Base-by-base conservation (phyloP, 441 rosid genomes). In the Corymbia calophylla region DNA sequence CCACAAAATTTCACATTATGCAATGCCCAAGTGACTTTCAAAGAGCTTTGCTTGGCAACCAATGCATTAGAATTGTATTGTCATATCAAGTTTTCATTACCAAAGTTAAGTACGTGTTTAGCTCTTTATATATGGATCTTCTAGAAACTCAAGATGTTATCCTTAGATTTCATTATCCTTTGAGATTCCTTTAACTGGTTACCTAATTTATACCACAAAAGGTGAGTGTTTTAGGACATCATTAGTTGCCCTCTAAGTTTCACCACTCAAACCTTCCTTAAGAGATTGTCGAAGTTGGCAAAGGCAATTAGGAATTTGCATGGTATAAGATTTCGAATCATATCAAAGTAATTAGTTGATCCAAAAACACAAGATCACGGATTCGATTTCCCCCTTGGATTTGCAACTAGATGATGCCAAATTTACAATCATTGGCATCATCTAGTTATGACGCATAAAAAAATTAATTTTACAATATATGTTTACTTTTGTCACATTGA, bases 401-500 rank as follows among this genome's bases (percentile, higher is more conserved):
- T 68, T 68, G 47, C 80, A 68, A 68, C 47, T 21, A 32, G 13
- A 32, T 32, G 80, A 32, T 3, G 27, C 0, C 0, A 68, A 68
- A 31, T 32, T 6, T 32, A 18, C 47, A 39, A 39, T 2, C 1
- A 32, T 68, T 32, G 44, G 44, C 80, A 68, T 68, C 25, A 32
- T 68, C 25, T 3, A 68, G 2, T 32, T 39, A 11, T 17, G 47
- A 68, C 9, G 14, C 7, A 0, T 18, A 32, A 68, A 39, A 39
- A 39, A 39, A 39, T 18, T 18, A 68, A 68, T 32, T 18, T 10
- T 32, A 32, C 32, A 18, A 32, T 32, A 0, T 35, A 18, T 68
- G 1, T 68, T 68, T 3, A 32, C 14, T 1, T 18, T 17, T 9
- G 7, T 17, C 13, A 2, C 32, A 68, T 0, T 4, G 3, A 32